phyloP scores from a whole-genome alignment of 768 basidiomycete genomes.

The Tylopilus subfusipes region DNA sequence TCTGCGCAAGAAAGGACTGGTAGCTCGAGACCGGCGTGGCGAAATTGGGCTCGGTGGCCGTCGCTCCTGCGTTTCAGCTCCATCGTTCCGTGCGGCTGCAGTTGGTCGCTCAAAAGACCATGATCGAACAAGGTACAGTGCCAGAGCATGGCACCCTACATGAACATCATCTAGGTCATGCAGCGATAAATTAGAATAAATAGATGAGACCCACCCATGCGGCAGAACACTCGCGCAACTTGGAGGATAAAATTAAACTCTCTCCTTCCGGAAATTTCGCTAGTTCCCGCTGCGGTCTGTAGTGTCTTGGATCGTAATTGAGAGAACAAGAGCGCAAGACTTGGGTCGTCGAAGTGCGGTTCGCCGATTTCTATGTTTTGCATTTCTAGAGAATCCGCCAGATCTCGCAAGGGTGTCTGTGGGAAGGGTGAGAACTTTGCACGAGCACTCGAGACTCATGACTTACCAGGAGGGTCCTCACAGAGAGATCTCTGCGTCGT shows the following conservation, averaged over 20 bases:
- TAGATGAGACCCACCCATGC: slow-evolving; percentile 72
- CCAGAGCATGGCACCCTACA: slow-evolving; percentile 88
- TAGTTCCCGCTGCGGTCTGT: slow-evolving; percentile 90
- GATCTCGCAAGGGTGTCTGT: slow-evolving; percentile 75
- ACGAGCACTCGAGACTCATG: neutral
- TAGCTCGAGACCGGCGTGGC: slow-evolving; percentile 44
- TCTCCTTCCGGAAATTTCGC: slow-evolving; percentile 79
- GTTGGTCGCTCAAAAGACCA: slow-evolving; percentile 91
- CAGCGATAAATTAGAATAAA: neutral
- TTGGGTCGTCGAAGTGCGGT: slow-evolving; percentile 91
- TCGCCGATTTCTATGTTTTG: slow-evolving; percentile 67
- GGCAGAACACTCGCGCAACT: slow-evolving; percentile 87
- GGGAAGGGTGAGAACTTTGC: neutral
- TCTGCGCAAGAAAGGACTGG: slow-evolving; percentile 54
- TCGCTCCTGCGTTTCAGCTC: slow-evolving; percentile 12
- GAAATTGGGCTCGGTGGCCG: slow-evolving; percentile 44
- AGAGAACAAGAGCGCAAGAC: slow-evolving; percentile 84
- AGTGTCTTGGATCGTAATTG: slow-evolving; percentile 87
- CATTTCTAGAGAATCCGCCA: slow-evolving; percentile 56
- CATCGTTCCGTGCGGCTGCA: slow-evolving; percentile 25
- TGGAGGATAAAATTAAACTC: slow-evolving; percentile 97
- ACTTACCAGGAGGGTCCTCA: slow-evolving; percentile 84
- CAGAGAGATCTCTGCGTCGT: slow-evolving; percentile 81
- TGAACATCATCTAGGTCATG: slow-evolving; percentile 3
- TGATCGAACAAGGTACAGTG: slow-evolving; percentile 80